A percentile compares a stretch with the other conserved stretches of the same genome.
These are phyloP conservation scores for Ustilago trichophora DNA, from an alignment of 1,284 basidiomycete genomes.

Conservation along the genomic window DNA sequence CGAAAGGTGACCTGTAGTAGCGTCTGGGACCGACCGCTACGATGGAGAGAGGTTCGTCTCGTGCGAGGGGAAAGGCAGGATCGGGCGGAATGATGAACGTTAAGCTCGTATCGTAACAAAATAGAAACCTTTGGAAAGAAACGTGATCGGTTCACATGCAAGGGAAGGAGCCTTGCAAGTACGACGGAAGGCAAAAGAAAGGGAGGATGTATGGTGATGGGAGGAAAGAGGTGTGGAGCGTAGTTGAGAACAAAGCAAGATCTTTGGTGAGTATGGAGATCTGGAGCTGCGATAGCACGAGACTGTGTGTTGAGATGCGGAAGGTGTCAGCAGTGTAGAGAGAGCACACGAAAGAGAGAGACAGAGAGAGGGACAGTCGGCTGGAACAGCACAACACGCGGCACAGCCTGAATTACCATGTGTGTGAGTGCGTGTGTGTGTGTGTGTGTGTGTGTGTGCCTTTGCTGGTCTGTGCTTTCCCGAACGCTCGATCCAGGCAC, in stretches of 20 bases:
- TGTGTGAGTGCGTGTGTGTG: too few relatives aligned
- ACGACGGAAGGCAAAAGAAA: neutral
- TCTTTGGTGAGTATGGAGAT: neutral
- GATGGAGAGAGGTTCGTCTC: neutral
- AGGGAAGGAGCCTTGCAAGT: neutral
- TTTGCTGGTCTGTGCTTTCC: conserved; percentile 32
- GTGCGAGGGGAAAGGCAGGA: too few relatives aligned
- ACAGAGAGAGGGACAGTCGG: neutral
- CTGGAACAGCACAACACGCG: conserved; percentile 1
- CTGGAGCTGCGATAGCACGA: neutral
- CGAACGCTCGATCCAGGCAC: conserved; percentile 2
- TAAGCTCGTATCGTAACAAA: too few relatives aligned
- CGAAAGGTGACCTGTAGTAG: neutral
- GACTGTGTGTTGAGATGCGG: too few relatives aligned
- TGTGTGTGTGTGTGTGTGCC: neutral
- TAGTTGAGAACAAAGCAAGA: neutral
- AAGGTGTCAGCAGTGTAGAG: too few relatives aligned
- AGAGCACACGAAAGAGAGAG: neutral
- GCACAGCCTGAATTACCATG: conserved; percentile 32
- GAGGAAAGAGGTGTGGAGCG: neutral
- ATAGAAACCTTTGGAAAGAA: conserved; percentile 4
- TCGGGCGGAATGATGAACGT: too few relatives aligned
- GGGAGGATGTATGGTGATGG: neutral
- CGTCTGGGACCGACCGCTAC: conserved; percentile 12
- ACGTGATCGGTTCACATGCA: neutral